phyloP scores from a whole-genome alignment of 306 rosid species.

The Prunus salicina region DNA sequence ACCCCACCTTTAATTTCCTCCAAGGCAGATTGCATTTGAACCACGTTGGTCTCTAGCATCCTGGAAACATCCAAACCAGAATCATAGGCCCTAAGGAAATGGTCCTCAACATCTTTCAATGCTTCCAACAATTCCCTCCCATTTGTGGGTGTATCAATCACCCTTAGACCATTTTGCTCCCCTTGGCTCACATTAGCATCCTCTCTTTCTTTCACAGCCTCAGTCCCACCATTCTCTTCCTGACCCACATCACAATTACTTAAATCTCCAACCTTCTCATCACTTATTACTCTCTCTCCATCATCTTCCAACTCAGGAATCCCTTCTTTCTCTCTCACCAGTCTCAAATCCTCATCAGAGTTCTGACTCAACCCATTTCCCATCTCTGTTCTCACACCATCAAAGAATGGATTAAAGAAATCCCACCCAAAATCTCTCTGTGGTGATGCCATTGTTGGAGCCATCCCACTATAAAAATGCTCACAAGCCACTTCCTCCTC shows the following conservation, averaged over 20 bases:
- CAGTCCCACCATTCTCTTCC: conserved; percentile 10
- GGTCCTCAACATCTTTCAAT: conserved; percentile 63
- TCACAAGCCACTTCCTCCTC: conserved; percentile 2
- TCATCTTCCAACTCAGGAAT: conserved; percentile 30
- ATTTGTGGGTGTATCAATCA: conserved; percentile 47
- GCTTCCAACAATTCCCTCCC: conserved; percentile 80
- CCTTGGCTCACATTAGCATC: background rate
- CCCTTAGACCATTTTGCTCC: conserved; percentile 42
- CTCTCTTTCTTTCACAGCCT: conserved; percentile 6
- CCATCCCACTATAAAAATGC: conserved; percentile 19
- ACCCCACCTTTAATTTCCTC: conserved; percentile 67
- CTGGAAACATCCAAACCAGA: conserved; percentile 65
- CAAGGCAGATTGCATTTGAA: conserved; percentile 56
- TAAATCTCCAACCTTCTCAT: conserved; percentile 10
- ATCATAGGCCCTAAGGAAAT: conserved; percentile 55
- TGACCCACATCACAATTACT: conserved; percentile 3
- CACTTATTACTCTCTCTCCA: background rate
- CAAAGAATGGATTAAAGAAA: conserved; percentile 20
- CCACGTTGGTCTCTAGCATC: conserved; percentile 71
- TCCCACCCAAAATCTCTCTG: conserved; percentile 24
- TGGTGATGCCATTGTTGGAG: background rate
- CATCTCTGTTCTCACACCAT: background rate
- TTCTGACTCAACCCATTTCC: conserved; percentile 17
- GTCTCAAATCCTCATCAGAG: conserved; percentile 22
- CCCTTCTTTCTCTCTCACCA: conserved; percentile 25